A percentile compares a stretch with the other conserved stretches of the same genome.
phyloP scores from a whole-genome alignment of 2,329 filamentous ascomycete species.

The Albifimbria verrucaria region DNA sequence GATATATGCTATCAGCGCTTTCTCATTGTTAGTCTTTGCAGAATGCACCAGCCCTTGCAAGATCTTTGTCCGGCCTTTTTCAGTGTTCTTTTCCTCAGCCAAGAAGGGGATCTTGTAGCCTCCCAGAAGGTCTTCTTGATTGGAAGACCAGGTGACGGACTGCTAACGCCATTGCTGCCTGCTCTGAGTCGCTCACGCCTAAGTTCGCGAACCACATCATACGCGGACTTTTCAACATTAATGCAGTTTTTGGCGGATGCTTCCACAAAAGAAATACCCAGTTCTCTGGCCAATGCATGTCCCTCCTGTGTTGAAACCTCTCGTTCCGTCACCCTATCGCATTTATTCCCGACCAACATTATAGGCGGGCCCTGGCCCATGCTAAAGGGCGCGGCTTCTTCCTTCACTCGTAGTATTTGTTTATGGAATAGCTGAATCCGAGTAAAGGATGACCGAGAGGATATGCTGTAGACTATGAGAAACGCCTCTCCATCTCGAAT shows the following conservation, averaged over 20 bases:
- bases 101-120: too few relatives aligned
- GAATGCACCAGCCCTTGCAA: too few relatives aligned
- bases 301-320: slow-evolving; percentile 97
- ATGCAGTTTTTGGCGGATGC: slow-evolving; percentile 97
- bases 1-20: too few relatives aligned
- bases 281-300: slow-evolving; percentile 81
- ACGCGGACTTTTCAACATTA: slow-evolving; percentile 97
- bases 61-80: too few relatives aligned
- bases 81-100: too few relatives aligned
- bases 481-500: slow-evolving; percentile 97
- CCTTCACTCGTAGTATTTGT: slow-evolving; percentile 96
- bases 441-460: slow-evolving; percentile 89
- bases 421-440: slow-evolving; percentile 95
- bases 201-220: slow-evolving; percentile 99
- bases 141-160: too few relatives aligned
- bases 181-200: too few relatives aligned
- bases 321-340: slow-evolving; percentile 90
- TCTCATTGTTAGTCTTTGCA: too few relatives aligned
- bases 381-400: slow-evolving; percentile 74
- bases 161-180: too few relatives aligned
- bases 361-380: slow-evolving; percentile 75
- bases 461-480: slow-evolving; percentile 97
- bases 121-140: too few relatives aligned
- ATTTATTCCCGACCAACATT: slow-evolving; percentile 99
- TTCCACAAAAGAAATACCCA: slow-evolving; percentile 95